Percentiles rank a stretch among this genome's conserved stretches.
phyloP scores from a whole-genome alignment of 495 filamentous ascomycete genomes.

The Antarctomyces pellizariae region DNA sequence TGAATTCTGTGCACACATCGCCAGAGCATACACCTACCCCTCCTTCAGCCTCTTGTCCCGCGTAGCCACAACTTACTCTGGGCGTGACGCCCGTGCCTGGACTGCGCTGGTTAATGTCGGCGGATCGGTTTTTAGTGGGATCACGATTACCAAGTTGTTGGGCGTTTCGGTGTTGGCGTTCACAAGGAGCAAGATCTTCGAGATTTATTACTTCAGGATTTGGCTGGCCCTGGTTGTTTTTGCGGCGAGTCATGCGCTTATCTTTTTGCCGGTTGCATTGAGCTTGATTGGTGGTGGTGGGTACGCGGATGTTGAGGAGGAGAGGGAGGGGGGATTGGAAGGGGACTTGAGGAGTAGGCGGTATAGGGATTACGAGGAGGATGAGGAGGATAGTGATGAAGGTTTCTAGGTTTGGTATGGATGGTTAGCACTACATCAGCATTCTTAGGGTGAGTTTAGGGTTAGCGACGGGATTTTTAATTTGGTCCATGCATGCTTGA shows the following conservation, averaged over 20 bases:
- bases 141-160: conserved; percentile 84
- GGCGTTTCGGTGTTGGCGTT: conserved; percentile 86
- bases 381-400: conserved; percentile 14
- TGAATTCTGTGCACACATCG: conserved; percentile 94
- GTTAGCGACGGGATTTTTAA: too few species aligned
- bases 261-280: conserved; percentile 80
- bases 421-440: too few species aligned
- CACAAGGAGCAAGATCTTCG: conserved; percentile 93
- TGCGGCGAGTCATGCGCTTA: conserved; percentile 68
- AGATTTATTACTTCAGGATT: conserved; percentile 95
- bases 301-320: conserved; percentile 63
- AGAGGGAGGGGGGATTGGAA: conserved; percentile 53
- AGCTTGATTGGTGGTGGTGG: conserved; percentile 73
- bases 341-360: conserved; percentile 42
- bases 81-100: conserved; percentile 71
- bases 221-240: conserved; percentile 81
- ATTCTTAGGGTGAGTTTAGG: too few species aligned
- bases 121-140: conserved; percentile 81
- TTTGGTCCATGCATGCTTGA: too few species aligned
- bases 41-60: conserved; percentile 51
- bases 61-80: conserved; percentile 40
- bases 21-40: conserved; percentile 89
- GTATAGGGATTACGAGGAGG: conserved; percentile 20
- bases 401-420: conserved; percentile 8
- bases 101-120: conserved; percentile 83